Evolutionary conservation across 352 stramenopile species (phyloP).

Genomic region (Pythium phragmitis): DNA sequence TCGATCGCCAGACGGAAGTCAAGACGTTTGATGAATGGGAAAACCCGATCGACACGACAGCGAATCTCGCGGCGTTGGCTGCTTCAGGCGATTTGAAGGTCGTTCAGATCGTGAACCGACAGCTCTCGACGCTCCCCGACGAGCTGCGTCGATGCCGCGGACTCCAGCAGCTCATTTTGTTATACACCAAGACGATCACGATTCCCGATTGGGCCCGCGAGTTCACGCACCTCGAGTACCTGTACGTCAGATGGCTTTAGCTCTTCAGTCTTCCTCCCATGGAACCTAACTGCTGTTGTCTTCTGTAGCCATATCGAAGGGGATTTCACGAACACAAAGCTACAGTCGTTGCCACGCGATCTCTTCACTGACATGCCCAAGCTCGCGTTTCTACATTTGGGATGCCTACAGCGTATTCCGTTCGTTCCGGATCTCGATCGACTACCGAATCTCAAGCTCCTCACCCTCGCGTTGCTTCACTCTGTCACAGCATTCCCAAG

Average conservation of each 20-base stretch:
- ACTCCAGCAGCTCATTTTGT: slow-evolving; percentile 23
- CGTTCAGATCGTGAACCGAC: slow-evolving; percentile 31
- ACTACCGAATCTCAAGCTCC: slow-evolving; percentile 14
- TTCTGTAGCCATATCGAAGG: slow-evolving; percentile 16
- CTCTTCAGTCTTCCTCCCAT: too few species aligned
- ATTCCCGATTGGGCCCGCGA: slow-evolving; percentile 25
- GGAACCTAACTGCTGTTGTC: too few species aligned
- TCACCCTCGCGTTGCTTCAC: slow-evolving; percentile 15
- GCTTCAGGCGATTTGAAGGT: slow-evolving; percentile 20
- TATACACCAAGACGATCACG: slow-evolving; percentile 27
- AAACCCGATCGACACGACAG: slow-evolving; percentile 12
- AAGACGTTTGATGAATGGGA: slow-evolving; percentile 6
- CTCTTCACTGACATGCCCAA: slow-evolving; percentile 17
- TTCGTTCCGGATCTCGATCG: background rate
- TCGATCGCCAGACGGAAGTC: slow-evolving; percentile 4
- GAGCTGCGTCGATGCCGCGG: slow-evolving; percentile 18
- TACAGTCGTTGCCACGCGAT: background rate
- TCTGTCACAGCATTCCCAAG: slow-evolving; percentile 1
- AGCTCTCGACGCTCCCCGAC: slow-evolving; percentile 14
- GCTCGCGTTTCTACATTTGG: slow-evolving; percentile 22
- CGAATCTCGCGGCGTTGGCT: slow-evolving; percentile 15
- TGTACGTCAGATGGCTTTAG: background rate
- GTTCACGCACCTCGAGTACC: slow-evolving; percentile 25
- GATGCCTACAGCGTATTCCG: background rate
- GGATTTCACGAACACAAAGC: slow-evolving; percentile 4